Percentiles rank a stretch among this genome's conserved stretches.
These are phyloP conservation scores for Linum tenue DNA, from an alignment of 345 rosid genomes.

Conservation along the genomic window DNA sequence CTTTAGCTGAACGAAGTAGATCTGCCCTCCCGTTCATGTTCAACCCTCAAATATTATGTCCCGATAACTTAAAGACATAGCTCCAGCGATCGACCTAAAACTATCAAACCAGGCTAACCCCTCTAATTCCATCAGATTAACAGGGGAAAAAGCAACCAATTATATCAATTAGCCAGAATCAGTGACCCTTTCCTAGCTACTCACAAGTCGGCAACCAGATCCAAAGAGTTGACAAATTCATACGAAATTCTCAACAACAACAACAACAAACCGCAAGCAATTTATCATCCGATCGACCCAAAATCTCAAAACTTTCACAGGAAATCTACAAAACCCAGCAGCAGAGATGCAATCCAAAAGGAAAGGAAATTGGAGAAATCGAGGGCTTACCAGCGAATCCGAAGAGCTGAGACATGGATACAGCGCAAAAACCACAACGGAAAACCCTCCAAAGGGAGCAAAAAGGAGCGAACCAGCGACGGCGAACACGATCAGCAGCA, in stretches of 20 bases:
- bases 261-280: not conserved
- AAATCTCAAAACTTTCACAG: not conserved
- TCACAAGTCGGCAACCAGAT: not conserved
- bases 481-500: constrained; percentile 12
- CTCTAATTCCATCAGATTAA: no score
- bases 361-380: not conserved
- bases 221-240: not conserved
- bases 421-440: constrained; percentile 38
- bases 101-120: no score
- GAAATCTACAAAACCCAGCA: constrained; percentile 10
- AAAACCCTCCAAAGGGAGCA: constrained; percentile 76
- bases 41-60: no score
- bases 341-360: not conserved
- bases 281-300: not conserved
- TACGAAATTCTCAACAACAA: not conserved
- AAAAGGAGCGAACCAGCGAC: constrained; percentile 43
- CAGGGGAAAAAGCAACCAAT: not conserved
- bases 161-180: not conserved
- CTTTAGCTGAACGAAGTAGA: no score
- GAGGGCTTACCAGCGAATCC: constrained; percentile 46
- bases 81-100: no score
- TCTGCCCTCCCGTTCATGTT: no score
- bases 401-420: constrained; percentile 69
- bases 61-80: no score
- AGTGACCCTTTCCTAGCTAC: no score